phyloP scores from a whole-genome alignment of 2,329 filamentous ascomycete species.

The Xylariaceae sp. region DNA sequence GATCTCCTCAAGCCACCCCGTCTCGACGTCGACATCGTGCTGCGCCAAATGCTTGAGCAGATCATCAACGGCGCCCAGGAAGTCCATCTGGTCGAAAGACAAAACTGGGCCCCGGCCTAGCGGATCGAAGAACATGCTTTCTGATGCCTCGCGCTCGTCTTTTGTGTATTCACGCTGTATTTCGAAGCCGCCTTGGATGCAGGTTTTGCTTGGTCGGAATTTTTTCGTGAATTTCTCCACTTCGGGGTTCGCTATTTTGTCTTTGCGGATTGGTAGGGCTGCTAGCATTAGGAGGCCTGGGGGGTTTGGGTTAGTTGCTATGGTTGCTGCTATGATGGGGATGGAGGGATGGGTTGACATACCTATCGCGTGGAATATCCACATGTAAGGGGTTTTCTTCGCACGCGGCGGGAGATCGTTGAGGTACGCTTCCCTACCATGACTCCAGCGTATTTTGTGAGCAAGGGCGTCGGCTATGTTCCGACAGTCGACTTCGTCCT shows the following conservation, averaged over 20 bases:
- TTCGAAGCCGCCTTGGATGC: background rate
- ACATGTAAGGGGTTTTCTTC: background rate
- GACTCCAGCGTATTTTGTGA: rapidly evolving
- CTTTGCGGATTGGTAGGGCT: background rate
- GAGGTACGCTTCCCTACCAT: background rate
- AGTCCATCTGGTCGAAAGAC: background rate
- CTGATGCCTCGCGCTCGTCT: background rate
- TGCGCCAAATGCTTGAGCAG: background rate
- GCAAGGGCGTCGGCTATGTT: background rate
- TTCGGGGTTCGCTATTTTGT: rapidly evolving
- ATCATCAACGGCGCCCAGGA: background rate
- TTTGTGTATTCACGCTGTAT: background rate
- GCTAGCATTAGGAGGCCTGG: slow-evolving; percentile 7
- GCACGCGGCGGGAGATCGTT: background rate
- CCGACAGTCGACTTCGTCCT: background rate
- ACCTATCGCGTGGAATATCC: slow-evolving; percentile 9
- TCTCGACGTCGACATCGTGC: background rate
- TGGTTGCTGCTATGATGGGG: background rate
- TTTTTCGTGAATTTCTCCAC: background rate
- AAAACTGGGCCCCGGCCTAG: background rate
- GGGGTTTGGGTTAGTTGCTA: background rate
- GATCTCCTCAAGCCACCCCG: slow-evolving; percentile 4
- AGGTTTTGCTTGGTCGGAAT: background rate
- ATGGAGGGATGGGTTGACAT: background rate
- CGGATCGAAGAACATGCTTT: background rate